Conservation (phyloP, 306 rosid species). For the Purshia tridentata region DNA sequence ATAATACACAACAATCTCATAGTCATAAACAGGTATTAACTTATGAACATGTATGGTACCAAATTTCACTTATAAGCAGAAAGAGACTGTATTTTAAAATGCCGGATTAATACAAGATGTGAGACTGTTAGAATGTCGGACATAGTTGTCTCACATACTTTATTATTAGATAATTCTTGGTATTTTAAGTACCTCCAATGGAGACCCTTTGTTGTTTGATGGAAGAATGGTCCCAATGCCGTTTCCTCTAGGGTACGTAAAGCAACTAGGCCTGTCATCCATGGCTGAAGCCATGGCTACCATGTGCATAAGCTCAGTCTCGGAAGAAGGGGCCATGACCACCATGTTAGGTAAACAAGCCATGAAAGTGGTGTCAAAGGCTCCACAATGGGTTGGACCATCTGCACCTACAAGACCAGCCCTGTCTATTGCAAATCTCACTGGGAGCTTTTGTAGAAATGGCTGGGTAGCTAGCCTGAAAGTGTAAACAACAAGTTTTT, state of each 20-base stretch:
- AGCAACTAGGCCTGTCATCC: constrained; percentile 68
- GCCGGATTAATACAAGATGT: too few relatives aligned
- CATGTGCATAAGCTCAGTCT: constrained; percentile 64
- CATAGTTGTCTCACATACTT: not conserved
- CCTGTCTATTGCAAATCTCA: constrained; percentile 59
- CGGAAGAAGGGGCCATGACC: constrained; percentile 68
- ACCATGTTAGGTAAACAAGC: constrained; percentile 75
- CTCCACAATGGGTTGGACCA: constrained; percentile 77
- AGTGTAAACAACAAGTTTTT: too few relatives aligned
- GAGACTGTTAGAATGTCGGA: too few relatives aligned
- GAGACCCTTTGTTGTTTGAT: constrained; percentile 45
- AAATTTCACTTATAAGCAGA: too few relatives aligned
- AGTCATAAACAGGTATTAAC: too few relatives aligned
- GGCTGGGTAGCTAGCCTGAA: too few relatives aligned
- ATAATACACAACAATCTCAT: not conserved
- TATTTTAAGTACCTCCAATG: constrained; percentile 48
- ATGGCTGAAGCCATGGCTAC: constrained; percentile 73
- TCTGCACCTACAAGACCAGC: constrained; percentile 72
- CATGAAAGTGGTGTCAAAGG: constrained; percentile 67
- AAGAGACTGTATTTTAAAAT: too few relatives aligned
- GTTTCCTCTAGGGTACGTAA: constrained; percentile 63
- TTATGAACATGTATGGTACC: not conserved
- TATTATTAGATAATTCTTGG: not conserved
- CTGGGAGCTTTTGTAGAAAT: constrained; percentile 67
- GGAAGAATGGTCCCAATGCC: constrained; percentile 59